Base-by-base conservation (phyloP, 208 protist genomes). In the Crithidia expoeki region DNA sequence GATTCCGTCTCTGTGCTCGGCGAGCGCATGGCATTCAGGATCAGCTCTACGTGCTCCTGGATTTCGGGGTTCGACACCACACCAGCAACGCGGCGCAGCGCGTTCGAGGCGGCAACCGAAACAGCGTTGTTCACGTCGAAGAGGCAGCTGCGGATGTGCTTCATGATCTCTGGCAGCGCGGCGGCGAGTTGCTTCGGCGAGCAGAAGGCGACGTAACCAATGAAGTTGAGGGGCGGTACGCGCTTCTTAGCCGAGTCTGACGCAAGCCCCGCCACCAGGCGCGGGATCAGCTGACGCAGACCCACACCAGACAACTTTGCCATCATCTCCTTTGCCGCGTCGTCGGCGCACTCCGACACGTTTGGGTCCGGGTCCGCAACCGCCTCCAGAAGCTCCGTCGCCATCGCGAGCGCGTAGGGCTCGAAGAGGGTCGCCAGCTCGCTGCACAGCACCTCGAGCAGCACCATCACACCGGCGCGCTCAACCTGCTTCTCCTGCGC, bases 51-150 rank as follows among this genome's bases (percentile, higher is more conserved):
- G 72, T 98, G 93, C 74, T 93, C 85, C 36, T 88, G 78, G 56
- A 98, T 98, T 76, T 98, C 93, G 0, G 84, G 81, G 83, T 96
- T 97, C 32, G 85, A 89, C 25, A 97, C 89, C 33, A 97, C 94
- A 68, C 91, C 92, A 27, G 89, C 94, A 30, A 98, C 91, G 30
- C 91, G 89, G 19, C 85, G 69, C 57, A 98, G 84, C 16, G 92
- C 88, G 71, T 86, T 92, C 68, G 76, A 91, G 34, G 94, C 93
- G 21, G 88, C 89, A 10, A 75, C 60, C 14, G 85, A 80, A 44
- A 98, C 93, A 68, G 88, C 73, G 78, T 76, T 84, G 83, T 98
- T 96, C 23, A 95, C 88, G 76, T 98, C 94, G 70, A 93, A 95
- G 19, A 98, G 79, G 64, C 85, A 93, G 23, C 81, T 69, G 50